phyloP scores from a whole-genome alignment of 495 filamentous ascomycete species.

The Penicillium salamii region DNA sequence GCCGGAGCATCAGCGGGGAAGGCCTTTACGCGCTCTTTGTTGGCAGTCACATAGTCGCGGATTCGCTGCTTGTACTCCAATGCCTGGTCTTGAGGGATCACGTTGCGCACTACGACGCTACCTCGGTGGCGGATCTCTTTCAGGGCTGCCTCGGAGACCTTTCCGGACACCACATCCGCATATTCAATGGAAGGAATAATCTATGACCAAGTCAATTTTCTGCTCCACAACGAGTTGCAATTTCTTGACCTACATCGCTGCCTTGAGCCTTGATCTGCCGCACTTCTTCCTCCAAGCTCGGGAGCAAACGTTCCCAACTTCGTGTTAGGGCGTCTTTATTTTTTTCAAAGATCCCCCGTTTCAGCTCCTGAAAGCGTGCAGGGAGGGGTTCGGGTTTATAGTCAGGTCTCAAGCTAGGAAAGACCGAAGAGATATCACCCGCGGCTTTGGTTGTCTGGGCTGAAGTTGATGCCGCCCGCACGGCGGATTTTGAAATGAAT shows the following conservation, averaged over 20 bases:
- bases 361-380: slow-evolving; percentile 73
- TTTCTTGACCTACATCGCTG: slow-evolving; percentile 40
- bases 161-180: slow-evolving; percentile 45
- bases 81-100: slow-evolving; percentile 58
- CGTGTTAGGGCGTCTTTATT: slow-evolving; percentile 58
- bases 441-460: slow-evolving; percentile 42
- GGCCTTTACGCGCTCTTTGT: slow-evolving; percentile 45
- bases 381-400: slow-evolving; percentile 61
- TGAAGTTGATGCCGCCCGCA: slow-evolving; percentile 32
- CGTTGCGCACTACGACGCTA: slow-evolving; percentile 60
- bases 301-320: slow-evolving; percentile 71
- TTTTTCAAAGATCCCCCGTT: slow-evolving; percentile 57
- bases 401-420: slow-evolving; percentile 72
- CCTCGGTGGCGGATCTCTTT: slow-evolving; percentile 60
- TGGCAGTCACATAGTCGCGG: slow-evolving; percentile 60
- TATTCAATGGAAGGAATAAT: slow-evolving; percentile 63
- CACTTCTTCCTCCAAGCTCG: slow-evolving; percentile 50
- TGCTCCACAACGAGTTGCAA: neutral
- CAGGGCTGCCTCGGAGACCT: slow-evolving; percentile 41
- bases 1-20: slow-evolving; percentile 64
- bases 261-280: slow-evolving; percentile 45
- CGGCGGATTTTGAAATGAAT: slow-evolving; percentile 30
- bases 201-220: slow-evolving; percentile 11
- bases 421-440: slow-evolving; percentile 82
- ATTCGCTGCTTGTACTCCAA: slow-evolving; percentile 44